Base-by-base conservation (phyloP, 2,329 filamentous ascomycete genomes). In the Fusarium keratoplasticum region DNA sequence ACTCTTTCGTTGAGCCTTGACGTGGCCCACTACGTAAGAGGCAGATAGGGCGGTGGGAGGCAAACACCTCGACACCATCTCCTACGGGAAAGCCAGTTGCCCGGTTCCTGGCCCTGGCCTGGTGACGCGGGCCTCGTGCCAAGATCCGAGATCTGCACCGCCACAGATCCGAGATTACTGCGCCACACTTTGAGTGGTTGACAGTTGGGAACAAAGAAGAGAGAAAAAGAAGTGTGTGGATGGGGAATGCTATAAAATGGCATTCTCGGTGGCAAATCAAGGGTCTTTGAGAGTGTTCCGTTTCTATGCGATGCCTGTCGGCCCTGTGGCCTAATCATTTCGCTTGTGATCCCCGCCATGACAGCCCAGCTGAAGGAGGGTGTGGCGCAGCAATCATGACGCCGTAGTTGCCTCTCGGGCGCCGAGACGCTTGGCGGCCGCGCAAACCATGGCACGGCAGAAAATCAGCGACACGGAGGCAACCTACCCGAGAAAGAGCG, bases 391-490 rank as follows among this genome's bases (percentile, higher is more conserved):
- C 38, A 63, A 20, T 44, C 44, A 52, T 57, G 14, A 25, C n/a
- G 66, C 60, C 54, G 42, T 65, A 58, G 50, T 74, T 63, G 71
- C 71, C 71, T 66, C 71, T 35, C 38, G 38, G 47, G 54, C 33
- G 50, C 42, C 66, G 55, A 50, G 64, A 71, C 65, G 72, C 71
- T 74, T 74, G 71, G 72, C 70, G 61, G 72, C 72, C 70, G 52
- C 72, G 72, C 72, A 75, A 73, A 66, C 61, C 22, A 55, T 73
- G n/a, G 22, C 33, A 60, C 62, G 13, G 35, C 40, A 60, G 38
- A 38, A 60, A 62, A 47, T 58, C 31, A 40, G 58, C 55, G 22
- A 57, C 55, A 57, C 50, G 64, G 73, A 75, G 73, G 73, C 70
- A 75, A 64, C 73, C 50, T 16, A 54, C 50, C 50, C 70, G 62